Conservation (phyloP, 768 basidiomycete species). For the Boletus tylopilopsis region DNA sequence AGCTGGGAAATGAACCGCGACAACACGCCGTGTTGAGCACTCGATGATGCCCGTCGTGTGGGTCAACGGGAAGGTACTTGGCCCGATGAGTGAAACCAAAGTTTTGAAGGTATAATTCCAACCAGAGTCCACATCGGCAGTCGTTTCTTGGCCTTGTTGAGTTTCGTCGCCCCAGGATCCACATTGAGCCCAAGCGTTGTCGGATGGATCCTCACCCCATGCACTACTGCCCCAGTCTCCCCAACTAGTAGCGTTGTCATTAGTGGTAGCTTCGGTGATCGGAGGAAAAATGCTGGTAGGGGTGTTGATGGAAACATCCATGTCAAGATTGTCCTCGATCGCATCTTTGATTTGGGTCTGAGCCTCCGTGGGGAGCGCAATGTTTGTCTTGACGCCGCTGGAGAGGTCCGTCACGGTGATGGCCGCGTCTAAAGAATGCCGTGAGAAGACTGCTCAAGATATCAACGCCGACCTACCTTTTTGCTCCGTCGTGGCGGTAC, state of each 20-base stretch:
- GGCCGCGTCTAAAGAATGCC: slow-evolving; percentile 3
- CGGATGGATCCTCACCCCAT: slow-evolving; percentile 13
- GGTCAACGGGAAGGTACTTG: slow-evolving; percentile 53
- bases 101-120: slow-evolving; percentile 23
- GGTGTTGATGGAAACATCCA: slow-evolving; percentile 13
- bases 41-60: slow-evolving; percentile 67
- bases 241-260: slow-evolving; percentile 1
- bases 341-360: slow-evolving; percentile 24
- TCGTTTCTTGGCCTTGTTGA: slow-evolving; percentile 8
- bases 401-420: slow-evolving; percentile 17
- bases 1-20: slow-evolving; percentile 40
- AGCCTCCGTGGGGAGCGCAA: slow-evolving; percentile 23
- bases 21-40: slow-evolving; percentile 56
- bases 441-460: slow-evolving; percentile 7
- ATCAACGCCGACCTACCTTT: slow-evolving; percentile 2
- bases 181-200: slow-evolving; percentile 12
- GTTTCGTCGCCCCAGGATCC: slow-evolving; percentile 2
- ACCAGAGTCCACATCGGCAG: slow-evolving; percentile 1
- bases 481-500: slow-evolving; percentile 1
- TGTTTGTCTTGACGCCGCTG: slow-evolving; percentile 10
- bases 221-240: not conserved
- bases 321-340: slow-evolving; percentile 26
- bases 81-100: slow-evolving; percentile 49
- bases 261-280: not conserved
- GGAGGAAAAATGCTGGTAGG: not conserved